Percentiles rank a stretch among this genome's conserved stretches.
phyloP scores from a whole-genome alignment of 2,329 filamentous ascomycete genomes.

The Xylariaceae sp. region DNA sequence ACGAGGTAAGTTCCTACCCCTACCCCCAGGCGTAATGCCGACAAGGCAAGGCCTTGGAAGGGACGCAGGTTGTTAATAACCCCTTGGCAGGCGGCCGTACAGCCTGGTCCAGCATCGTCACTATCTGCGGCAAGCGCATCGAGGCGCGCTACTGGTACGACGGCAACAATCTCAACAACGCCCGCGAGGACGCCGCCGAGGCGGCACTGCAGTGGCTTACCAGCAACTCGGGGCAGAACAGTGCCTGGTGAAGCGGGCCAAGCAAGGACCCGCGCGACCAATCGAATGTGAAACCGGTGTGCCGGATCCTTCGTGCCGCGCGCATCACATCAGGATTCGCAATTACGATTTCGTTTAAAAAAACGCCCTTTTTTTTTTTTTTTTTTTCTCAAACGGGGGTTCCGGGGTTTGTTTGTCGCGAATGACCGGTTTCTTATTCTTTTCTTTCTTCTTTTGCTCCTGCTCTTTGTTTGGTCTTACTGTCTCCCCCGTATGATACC shows the following conservation, averaged over 20 bases:
- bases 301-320: no score
- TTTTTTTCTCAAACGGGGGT: background rate
- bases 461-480: conserved; percentile 20
- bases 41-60: no score
- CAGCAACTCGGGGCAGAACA: conserved; percentile 35
- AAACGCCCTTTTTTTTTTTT: no score
- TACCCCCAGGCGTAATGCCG: no score
- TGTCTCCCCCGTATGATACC: conserved; percentile 28
- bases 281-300: conserved; percentile 2
- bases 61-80: conserved; percentile 17
- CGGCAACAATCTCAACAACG: conserved; percentile 80
- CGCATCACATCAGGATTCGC: no score
- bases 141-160: conserved; percentile 88
- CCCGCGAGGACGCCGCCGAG: conserved; percentile 87
- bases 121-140: conserved; percentile 61
- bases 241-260: conserved; percentile 20
- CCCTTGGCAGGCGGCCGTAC: conserved; percentile 69
- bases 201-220: conserved; percentile 61
- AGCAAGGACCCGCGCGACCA: background rate
- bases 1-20: conserved; percentile 49
- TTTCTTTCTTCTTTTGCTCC: background rate
- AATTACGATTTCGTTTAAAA: no score
- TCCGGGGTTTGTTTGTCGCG: no score
- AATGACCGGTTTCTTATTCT: conserved; percentile 3
- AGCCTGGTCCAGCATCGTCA: conserved; percentile 81